These are phyloP conservation scores for Middelhovenomyces tepae DNA, from an alignment of 805 yeast genomes.

Conservation along the genomic window DNA sequence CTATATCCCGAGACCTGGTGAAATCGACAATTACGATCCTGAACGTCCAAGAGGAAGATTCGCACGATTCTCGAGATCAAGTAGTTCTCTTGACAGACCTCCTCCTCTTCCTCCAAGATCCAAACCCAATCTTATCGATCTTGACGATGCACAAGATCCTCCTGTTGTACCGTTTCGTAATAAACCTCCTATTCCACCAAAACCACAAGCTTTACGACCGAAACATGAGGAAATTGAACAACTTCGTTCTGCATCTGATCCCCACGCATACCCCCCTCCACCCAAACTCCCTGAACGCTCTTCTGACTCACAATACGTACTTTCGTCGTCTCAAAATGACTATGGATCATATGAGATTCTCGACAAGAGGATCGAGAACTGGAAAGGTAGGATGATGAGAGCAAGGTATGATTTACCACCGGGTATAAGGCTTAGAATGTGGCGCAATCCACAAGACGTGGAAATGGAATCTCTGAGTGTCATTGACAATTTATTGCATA, in stretches of 20 bases:
- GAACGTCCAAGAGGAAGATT: conserved; percentile 9
- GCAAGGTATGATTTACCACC: conserved; percentile 36
- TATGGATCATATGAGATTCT: conserved; percentile 20
- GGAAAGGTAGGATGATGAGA: conserved; percentile 46
- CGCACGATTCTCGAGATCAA: conserved; percentile 25
- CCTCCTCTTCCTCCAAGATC: conserved; percentile 12
- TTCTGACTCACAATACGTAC: conserved; percentile 4
- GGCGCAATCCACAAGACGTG: conserved; percentile 37
- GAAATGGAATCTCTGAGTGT: conserved; percentile 24
- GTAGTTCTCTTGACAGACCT: conserved; percentile 9
- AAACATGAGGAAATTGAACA: conserved; percentile 6
- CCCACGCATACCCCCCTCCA: conserved; percentile 4
- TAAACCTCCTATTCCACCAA: conserved; percentile 7
- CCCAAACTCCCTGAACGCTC: conserved; percentile 3
- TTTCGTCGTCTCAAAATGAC: conserved; percentile 22
- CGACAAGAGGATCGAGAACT: conserved; percentile 45
- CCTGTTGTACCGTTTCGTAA: conserved; percentile 14
- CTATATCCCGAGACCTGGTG: conserved; percentile 23
- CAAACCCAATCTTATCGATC: conserved; percentile 7
- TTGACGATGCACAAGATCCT: conserved; percentile 10
- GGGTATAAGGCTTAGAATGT: conserved; percentile 32
- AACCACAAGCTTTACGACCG: conserved; percentile 19
- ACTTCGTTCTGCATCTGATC: conserved; percentile 3
- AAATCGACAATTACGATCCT: conserved; percentile 13
- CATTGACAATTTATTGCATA: conserved; percentile 8